These are phyloP conservation scores for Fragilariopsis cylindrus DNA, from an alignment of 108 stramenopile genomes.

Conservation along the genomic window DNA sequence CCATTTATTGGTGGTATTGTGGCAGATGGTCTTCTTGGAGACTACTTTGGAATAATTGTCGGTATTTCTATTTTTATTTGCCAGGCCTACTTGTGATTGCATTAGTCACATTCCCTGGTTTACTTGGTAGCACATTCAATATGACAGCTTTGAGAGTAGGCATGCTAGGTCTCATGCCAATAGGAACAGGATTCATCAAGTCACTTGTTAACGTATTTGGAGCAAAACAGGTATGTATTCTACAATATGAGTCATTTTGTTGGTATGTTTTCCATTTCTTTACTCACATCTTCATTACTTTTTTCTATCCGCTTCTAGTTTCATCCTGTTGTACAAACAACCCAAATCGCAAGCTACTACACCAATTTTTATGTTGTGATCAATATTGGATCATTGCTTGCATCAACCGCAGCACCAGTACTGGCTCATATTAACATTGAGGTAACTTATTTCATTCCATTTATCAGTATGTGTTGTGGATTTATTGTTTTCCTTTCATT, in stretches of 20 bases:
- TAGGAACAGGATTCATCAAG: constrained; percentile 77
- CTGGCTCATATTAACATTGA: too few relatives aligned
- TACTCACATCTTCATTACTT: too few relatives aligned
- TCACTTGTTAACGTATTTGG: constrained; percentile 74
- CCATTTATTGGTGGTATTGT: constrained; percentile 73
- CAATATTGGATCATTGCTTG: constrained; percentile 71
- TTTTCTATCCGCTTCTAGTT: constrained; percentile 11
- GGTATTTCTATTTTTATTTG: constrained; percentile 56
- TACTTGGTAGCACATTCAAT: constrained; percentile 55
- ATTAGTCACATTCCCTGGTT: constrained; percentile 50
- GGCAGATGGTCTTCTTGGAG: constrained; percentile 64
- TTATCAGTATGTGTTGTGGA: too few relatives aligned
- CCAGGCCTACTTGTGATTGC: constrained; percentile 69
- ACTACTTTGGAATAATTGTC: constrained; percentile 55
- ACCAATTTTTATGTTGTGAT: constrained; percentile 83
- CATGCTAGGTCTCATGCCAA: constrained; percentile 58
- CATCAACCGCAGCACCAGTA: too few relatives aligned
- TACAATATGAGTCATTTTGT: too few relatives aligned
- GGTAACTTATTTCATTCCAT: too few relatives aligned
- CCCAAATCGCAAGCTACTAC: constrained; percentile 61
- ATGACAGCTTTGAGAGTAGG: constrained; percentile 31
- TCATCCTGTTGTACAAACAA: constrained; percentile 69
- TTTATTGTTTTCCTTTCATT: too few relatives aligned
- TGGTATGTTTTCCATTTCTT: too few relatives aligned
- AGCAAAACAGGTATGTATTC: constrained; percentile 46